Percentiles rank a stretch among this genome's conserved stretches.
Conservation (phyloP, 1,284 basidiomycete genomes). For the Ceratobasidium sp. region DNA sequence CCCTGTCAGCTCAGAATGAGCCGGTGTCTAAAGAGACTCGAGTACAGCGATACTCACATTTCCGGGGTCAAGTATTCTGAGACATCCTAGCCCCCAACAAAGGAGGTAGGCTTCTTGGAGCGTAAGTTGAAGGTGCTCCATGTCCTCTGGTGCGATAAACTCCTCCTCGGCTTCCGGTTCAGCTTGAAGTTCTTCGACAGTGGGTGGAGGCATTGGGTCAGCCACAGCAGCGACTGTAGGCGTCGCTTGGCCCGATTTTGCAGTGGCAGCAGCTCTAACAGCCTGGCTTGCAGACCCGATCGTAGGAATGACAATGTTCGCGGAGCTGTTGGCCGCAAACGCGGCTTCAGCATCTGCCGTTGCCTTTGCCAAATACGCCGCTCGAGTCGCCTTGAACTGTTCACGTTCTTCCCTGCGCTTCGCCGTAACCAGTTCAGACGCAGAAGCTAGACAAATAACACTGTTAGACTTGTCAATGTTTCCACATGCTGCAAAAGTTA, state of each 20-base stretch:
- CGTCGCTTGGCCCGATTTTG: background rate
- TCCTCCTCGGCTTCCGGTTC: constrained; percentile 37
- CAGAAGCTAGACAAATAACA: constrained; percentile 65
- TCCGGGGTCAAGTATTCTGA: constrained; percentile 74
- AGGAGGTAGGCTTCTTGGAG: constrained; percentile 95
- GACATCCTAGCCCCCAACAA: constrained; percentile 82
- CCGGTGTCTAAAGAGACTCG: background rate
- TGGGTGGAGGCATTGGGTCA: background rate
- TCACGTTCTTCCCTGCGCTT: constrained; percentile 84
- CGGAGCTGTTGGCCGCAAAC: constrained; percentile 69
- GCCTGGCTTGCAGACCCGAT: constrained; percentile 40
- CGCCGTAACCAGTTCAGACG: constrained; percentile 88
- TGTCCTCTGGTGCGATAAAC: constrained; percentile 63
- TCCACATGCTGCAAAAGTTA: background rate
- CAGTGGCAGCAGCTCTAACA: background rate
- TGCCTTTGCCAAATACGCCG: constrained; percentile 76
- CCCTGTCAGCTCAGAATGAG: constrained; percentile 55
- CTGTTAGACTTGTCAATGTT: constrained; percentile 30
- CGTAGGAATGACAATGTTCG: constrained; percentile 58
- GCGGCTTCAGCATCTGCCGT: constrained; percentile 78
- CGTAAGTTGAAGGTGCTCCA: constrained; percentile 94
- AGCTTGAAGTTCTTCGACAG: constrained; percentile 11
- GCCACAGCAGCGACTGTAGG: background rate
- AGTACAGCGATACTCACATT: constrained; percentile 62
- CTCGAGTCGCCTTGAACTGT: constrained; percentile 91